phyloP scores from a whole-genome alignment of 257 asterid species.

The Capsicum chinense region DNA sequence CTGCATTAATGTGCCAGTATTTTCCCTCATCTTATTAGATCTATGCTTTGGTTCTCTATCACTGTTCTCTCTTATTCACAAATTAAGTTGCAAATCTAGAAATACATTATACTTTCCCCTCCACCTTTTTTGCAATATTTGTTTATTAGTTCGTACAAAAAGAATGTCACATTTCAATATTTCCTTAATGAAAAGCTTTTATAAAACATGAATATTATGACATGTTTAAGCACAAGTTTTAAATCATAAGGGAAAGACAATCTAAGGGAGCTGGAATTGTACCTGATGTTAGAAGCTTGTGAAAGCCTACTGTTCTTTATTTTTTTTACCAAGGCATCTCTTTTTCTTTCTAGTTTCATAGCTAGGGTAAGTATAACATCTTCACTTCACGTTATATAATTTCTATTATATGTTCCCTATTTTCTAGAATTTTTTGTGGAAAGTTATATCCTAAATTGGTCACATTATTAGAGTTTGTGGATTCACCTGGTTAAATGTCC shows the following conservation, averaged over 20 bases:
- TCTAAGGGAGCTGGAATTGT: no score
- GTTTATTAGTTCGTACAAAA: neutral
- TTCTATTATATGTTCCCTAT: no score
- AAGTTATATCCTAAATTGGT: no score
- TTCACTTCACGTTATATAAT: no score
- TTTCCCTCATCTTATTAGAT: conserved; percentile 39
- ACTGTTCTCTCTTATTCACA: conserved; percentile 57
- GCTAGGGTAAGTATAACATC: no score
- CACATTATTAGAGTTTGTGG: no score
- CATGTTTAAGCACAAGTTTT: neutral
- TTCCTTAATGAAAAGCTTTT: neutral
- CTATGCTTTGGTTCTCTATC: conserved; percentile 70
- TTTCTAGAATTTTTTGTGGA: no score
- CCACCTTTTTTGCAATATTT: neutral
- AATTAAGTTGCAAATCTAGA: conserved; percentile 44
- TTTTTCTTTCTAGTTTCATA: no score
- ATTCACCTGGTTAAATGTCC: no score
- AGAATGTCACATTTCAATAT: neutral
- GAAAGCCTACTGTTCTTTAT: no score
- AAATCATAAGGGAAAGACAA: neutral
- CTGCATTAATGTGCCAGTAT: conserved; percentile 29
- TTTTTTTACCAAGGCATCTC: no score
- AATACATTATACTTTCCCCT: neutral
- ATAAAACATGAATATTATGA: neutral
- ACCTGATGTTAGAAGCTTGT: no score